These are phyloP conservation scores for Globisporangium yorkense DNA, from an alignment of 352 stramenopile species.

Conservation along the genomic window DNA sequence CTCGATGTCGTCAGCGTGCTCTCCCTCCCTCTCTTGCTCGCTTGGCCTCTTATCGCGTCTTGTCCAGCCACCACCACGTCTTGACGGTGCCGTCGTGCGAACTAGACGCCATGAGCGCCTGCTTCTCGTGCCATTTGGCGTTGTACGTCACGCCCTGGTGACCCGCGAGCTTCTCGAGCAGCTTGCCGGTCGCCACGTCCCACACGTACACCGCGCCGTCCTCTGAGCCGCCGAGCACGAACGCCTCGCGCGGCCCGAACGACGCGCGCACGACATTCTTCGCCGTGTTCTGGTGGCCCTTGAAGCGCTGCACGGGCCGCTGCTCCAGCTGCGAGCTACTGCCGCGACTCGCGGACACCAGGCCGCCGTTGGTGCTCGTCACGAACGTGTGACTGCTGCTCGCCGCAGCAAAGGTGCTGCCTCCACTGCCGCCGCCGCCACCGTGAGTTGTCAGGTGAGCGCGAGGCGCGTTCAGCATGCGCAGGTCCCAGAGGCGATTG, in stretches of 20 bases:
- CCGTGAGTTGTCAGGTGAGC: conserved; percentile 30
- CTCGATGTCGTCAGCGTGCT: background rate
- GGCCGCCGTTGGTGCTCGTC: conserved; percentile 5
- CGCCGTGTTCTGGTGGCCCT: conserved; percentile 86
- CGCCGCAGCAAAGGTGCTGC: background rate
- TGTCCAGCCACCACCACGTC: conserved; percentile 86
- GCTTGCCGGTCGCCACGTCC: conserved; percentile 81
- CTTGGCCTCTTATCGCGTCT: conserved; percentile 26
- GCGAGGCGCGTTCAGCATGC: conserved; percentile 74
- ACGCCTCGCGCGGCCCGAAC: conserved; percentile 80
- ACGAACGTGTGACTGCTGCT: conserved; percentile 2
- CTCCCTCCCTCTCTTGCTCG: background rate
- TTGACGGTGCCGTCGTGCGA: conserved; percentile 88
- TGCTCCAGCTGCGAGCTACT: conserved; percentile 32
- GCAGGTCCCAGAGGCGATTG: conserved; percentile 85
- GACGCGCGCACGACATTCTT: conserved; percentile 85
- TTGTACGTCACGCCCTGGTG: conserved; percentile 83
- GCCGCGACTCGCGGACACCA: conserved; percentile 9
- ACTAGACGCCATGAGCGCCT: conserved; percentile 77
- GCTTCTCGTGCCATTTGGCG: conserved; percentile 82
- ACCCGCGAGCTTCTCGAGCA: conserved; percentile 73
- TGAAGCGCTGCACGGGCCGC: conserved; percentile 80
- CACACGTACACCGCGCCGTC: conserved; percentile 85
- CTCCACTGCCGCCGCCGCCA: conserved; percentile 2
- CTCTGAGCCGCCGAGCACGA: conserved; percentile 83